Conservation (phyloP, 176 grass and related monocot genomes). For the Lolium multiflorum region DNA sequence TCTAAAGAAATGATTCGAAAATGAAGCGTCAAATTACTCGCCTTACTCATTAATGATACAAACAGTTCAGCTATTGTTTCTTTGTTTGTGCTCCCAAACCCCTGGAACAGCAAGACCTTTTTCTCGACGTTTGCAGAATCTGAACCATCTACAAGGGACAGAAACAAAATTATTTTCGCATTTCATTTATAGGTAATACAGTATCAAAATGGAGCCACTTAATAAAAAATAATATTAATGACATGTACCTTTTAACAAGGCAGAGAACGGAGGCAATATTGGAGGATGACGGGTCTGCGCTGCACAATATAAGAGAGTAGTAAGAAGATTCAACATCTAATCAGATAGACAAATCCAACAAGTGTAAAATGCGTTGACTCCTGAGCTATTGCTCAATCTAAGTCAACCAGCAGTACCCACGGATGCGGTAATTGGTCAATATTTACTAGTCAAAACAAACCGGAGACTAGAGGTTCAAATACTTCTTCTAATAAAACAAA, state of each 20-base stretch:
- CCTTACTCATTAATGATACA: constrained; percentile 76
- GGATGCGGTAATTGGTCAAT: constrained; percentile 3
- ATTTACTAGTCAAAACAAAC: constrained; percentile 3
- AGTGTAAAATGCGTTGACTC: neutral
- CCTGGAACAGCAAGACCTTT: constrained; percentile 52
- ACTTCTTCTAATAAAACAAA: constrained; percentile 20
- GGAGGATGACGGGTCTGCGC: constrained; percentile 79
- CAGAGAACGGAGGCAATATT: constrained; percentile 82
- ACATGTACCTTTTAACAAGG: constrained; percentile 69
- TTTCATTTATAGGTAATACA: neutral
- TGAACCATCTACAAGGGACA: constrained; percentile 60
- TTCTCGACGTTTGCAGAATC: constrained; percentile 55
- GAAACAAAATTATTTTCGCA: constrained; percentile 26
- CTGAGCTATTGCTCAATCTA: neutral
- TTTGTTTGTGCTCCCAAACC: constrained; percentile 74
- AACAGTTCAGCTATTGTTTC: constrained; percentile 88
- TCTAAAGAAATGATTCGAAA: neutral
- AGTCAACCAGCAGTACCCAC: too few relatives aligned
- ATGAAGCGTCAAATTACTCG: constrained; percentile 35
- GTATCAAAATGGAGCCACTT: neutral
- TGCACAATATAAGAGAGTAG: constrained; percentile 44
- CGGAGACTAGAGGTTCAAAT: neutral
- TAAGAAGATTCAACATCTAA: constrained; percentile 39
- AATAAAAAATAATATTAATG: neutral
- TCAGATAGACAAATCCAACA: neutral